A percentile compares a stretch with the other conserved stretches of the same genome.
These are phyloP conservation scores for Podaxis sp. DNA, from an alignment of 768 basidiomycete genomes.

Conservation along the genomic window DNA sequence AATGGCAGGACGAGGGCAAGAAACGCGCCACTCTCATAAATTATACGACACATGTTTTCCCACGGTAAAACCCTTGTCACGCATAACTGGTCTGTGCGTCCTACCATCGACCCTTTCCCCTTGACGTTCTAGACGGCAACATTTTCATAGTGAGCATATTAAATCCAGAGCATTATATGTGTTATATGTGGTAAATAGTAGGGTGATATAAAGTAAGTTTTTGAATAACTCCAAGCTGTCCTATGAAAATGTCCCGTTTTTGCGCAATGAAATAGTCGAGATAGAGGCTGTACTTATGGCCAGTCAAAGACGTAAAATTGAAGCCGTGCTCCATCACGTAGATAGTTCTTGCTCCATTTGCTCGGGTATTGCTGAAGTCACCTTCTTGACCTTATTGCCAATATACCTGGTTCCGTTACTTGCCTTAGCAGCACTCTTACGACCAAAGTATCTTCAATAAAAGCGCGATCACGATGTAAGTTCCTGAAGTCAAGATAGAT, in stretches of 20 bases:
- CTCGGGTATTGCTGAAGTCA: background rate
- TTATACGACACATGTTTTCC: constrained; percentile 40
- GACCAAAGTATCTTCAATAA: constrained; percentile 43
- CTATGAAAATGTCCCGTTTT: background rate
- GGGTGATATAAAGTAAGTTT: background rate
- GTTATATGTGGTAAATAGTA: background rate
- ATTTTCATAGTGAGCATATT: background rate
- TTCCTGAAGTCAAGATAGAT: constrained; percentile 3
- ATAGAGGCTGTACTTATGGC: background rate
- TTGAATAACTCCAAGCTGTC: background rate
- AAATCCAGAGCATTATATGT: background rate
- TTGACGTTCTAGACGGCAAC: background rate
- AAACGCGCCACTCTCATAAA: constrained; percentile 42
- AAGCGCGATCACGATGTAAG: constrained; percentile 1
- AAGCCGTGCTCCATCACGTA: background rate
- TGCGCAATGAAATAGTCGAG: background rate
- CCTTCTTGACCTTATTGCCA: background rate
- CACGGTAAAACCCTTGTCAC: constrained; percentile 37
- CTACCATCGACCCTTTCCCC: background rate
- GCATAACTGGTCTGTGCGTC: constrained; percentile 44
- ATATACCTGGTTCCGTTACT: constrained; percentile 27
- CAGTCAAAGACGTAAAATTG: constrained; percentile 2
- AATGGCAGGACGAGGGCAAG: constrained; percentile 45
- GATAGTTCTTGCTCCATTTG: background rate
- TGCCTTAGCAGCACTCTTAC: constrained; percentile 41